Evolutionary conservation across 2,329 filamentous ascomycete species (phyloP), one percentile per base, ranked within the genome.

Genomic region (Penicillium paneum): DNA sequence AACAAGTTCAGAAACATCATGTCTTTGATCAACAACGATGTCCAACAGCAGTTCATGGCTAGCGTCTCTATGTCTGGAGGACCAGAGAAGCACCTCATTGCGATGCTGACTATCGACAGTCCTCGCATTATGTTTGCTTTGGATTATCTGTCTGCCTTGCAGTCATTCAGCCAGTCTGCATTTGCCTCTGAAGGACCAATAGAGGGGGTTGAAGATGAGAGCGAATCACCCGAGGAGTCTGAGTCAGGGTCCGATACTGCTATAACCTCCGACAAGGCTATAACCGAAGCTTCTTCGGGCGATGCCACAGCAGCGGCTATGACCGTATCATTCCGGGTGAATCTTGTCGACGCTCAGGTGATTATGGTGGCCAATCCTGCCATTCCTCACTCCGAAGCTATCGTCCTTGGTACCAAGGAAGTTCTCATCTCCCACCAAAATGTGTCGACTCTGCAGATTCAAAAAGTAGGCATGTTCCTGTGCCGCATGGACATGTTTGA

Each of bases 1-100:
- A 99, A 97, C 78, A 97, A 96, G 69, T 99, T 95, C 80, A 86
- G 91, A 47, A 95, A 93, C 71, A 97, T 99, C 75, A 97, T 99
- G 94, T 92, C 92, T 1, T 87, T 96, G 52, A 91, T 92, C 67
- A 97, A 97, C 73, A 93, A 91, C 64, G 88, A 92, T 52, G 91
- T 94, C 51, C 83, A 85, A 42, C 92, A 97, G 71, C 95, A 99
- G 65, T 92, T 99, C 67, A 99, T 99, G 94, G 94, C 94, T 17
- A 97, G 89, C 69, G 78, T 99, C 4, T 95, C 92, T 0, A 95
- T 99, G 74, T 91, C 92, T 0, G 90, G 91, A 15, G 91, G 91
- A 3, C 79, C 85, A 32, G 88, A 96, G 38, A 85, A 86, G 56
- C 90, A 86, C 69, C 74, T 97, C 52, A 95, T 97, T 66, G 91